Base-by-base conservation (phyloP, 192 early-diverging fungal genomes). In the Pecoramyces ruminantium region DNA sequence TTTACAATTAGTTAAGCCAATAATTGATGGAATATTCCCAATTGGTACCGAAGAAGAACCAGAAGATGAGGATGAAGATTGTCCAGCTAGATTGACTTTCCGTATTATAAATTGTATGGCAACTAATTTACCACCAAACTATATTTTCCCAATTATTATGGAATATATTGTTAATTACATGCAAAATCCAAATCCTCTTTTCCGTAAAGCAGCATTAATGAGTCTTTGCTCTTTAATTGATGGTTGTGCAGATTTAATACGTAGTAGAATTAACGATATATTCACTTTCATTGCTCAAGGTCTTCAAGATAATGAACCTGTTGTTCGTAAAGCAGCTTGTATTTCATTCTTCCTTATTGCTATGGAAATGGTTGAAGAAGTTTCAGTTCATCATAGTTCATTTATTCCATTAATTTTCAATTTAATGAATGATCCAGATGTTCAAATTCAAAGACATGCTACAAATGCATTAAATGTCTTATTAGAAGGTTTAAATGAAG, bases 391-490 rank as follows among this genome's bases (percentile, higher is more conserved):
- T 80, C 96, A 97, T 83, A 90, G 93, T 38, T 91, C 88, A 39
- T 87, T 97, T 29, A 81, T 97, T 84, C 96, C 96, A 17, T 80
- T 96, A 39, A 91, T 97, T 51, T 95, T 97, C 79, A 88, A 88
- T 80, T 87, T 97, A 77, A 90, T 94, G 88, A 91, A 91, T 83
- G 96, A 96, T 80, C 84, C 89, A 79, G 89, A 91, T 82, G 83
- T 88, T 28, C 89, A 92, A 28, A 92, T 94, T 80, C 90, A 93
- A 80, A 92, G 91, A 84, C 90, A 94, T 58, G 93, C 96, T 14
- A 89, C 92, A 79, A 94, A 92, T 80, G 93, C 96, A 38, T 85
- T 97, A 80, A 95, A 97, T 82, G 92, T 92, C n/a, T 94, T 97
- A 78, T 84, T 96, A 13, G 95, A 95, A 84, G 93, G 93, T 42